These are phyloP conservation scores for Trichophyton mentagrophytes DNA, from an alignment of 2,329 filamentous ascomycete species.

Conservation along the genomic window DNA sequence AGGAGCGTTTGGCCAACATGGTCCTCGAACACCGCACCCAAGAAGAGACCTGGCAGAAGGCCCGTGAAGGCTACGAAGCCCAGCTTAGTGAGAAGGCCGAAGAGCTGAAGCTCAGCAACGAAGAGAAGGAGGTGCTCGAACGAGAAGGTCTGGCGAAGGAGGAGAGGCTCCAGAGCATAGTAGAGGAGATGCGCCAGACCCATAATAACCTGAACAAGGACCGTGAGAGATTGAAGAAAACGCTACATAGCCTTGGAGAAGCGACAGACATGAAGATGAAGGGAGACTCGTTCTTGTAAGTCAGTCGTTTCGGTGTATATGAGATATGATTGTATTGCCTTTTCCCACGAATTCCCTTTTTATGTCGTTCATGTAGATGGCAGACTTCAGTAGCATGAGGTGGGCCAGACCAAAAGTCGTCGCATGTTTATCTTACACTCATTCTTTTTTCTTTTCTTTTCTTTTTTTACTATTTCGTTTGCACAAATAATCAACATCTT, in stretches of 20 bases:
- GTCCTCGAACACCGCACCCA: constrained; percentile 20
- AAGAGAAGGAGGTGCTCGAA: constrained; percentile 18
- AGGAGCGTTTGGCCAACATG: constrained; percentile 19
- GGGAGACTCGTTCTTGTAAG: constrained; percentile 40
- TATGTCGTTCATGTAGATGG: constrained; percentile 4
- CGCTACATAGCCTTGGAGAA: constrained; percentile 39
- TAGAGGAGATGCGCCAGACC: constrained; percentile 33
- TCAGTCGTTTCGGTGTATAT: constrained; percentile 26
- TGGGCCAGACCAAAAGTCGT: constrained; percentile 10
- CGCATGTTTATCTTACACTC: constrained; percentile 11
- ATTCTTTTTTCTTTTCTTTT: not conserved
- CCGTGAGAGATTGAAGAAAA: constrained; percentile 38
- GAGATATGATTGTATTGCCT: not conserved
- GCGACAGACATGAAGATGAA: constrained; percentile 40
- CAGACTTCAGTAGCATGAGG: constrained; percentile 1
- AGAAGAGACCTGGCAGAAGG: constrained; percentile 23
- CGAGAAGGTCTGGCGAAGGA: constrained; percentile 34
- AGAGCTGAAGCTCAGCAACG: constrained; percentile 31
- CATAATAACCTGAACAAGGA: constrained; percentile 41
- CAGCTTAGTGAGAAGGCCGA: constrained; percentile 32
- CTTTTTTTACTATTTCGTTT: constrained; percentile 10
- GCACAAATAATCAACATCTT: constrained; percentile 10
- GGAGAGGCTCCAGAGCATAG: constrained; percentile 33
- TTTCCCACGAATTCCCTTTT: constrained; percentile 1
- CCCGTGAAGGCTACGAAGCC: constrained; percentile 22